These are phyloP conservation scores for Fusarium penzigii DNA, from an alignment of 2,329 filamentous ascomycete genomes.

Conservation along the genomic window DNA sequence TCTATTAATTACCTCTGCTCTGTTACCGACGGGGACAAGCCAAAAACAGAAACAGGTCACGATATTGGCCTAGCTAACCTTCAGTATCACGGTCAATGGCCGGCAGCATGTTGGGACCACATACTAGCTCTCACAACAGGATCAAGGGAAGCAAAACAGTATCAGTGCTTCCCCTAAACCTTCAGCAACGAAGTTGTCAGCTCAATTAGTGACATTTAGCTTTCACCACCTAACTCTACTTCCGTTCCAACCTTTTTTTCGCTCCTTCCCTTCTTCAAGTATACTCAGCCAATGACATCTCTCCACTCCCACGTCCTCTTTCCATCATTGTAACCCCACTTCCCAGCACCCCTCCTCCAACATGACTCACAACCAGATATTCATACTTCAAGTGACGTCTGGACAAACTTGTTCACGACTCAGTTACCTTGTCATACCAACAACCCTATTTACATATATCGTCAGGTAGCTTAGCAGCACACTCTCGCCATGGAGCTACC, in stretches of 20 bases:
- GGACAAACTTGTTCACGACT: background rate
- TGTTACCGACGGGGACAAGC: background rate
- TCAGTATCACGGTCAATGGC: background rate
- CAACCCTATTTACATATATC: background rate
- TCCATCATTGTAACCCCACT: background rate
- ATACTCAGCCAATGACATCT: background rate
- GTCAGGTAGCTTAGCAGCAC: background rate
- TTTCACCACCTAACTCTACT: background rate
- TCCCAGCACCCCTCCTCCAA: background rate
- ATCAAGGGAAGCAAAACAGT: too few species aligned
- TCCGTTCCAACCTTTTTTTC: conserved; percentile 4
- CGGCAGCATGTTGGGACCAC: background rate
- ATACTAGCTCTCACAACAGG: too few species aligned
- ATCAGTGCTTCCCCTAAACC: background rate
- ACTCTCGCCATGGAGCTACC: conserved; percentile 39
- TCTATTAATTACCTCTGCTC: background rate
- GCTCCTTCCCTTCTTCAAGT: background rate
- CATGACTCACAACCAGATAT: conserved; percentile 8
- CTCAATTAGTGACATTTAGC: background rate
- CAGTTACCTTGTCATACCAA: background rate
- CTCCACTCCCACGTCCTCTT: background rate
- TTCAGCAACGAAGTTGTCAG: background rate
- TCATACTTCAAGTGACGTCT: conserved; percentile 13
- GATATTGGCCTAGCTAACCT: background rate
- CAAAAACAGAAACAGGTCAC: background rate